phyloP scores from a whole-genome alignment of 1,139 yeast genomes.

The Hemisphaericaspora lyxosophila region DNA sequence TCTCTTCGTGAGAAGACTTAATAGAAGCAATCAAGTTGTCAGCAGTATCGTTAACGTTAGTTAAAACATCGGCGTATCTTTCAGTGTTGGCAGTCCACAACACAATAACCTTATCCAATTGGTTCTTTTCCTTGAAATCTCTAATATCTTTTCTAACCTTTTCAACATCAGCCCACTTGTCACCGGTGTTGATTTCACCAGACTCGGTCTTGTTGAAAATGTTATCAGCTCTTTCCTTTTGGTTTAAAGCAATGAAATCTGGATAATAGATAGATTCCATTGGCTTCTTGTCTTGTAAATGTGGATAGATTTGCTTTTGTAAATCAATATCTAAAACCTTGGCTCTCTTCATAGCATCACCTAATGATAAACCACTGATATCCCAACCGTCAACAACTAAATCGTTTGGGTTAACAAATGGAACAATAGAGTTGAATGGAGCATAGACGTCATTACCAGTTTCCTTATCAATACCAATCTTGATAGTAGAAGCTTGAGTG shows the following conservation, averaged over 20 bases:
- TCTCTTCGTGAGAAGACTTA: constrained; percentile 76
- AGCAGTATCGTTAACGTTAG: constrained; percentile 85
- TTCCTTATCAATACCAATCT: constrained; percentile 76
- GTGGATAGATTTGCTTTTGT: constrained; percentile 71
- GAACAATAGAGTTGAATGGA: constrained; percentile 87
- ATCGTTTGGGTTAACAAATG: constrained; percentile 88
- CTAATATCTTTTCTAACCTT: constrained; percentile 79
- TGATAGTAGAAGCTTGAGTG: constrained; percentile 88
- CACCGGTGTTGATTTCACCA: constrained; percentile 53
- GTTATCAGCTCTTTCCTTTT: constrained; percentile 88
- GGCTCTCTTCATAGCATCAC: constrained; percentile 81
- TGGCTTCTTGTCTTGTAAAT: constrained; percentile 66
- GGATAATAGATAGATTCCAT: constrained; percentile 90
- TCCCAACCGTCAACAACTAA: constrained; percentile 95
- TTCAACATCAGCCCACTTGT: constrained; percentile 91
- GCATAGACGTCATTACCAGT: constrained; percentile 84
- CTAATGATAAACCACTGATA: constrained; percentile 69
- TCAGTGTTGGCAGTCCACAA: constrained; percentile 98
- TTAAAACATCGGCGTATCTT: constrained; percentile 76
- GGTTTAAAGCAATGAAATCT: constrained; percentile 94
- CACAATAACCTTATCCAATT: constrained; percentile 82
- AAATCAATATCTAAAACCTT: constrained; percentile 83
- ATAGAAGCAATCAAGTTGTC: constrained; percentile 75
- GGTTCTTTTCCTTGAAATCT: constrained; percentile 71
- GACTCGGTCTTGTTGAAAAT: constrained; percentile 53